Conservation (phyloP, 192 early-diverging fungal species). For the Linderina pennispora region DNA sequence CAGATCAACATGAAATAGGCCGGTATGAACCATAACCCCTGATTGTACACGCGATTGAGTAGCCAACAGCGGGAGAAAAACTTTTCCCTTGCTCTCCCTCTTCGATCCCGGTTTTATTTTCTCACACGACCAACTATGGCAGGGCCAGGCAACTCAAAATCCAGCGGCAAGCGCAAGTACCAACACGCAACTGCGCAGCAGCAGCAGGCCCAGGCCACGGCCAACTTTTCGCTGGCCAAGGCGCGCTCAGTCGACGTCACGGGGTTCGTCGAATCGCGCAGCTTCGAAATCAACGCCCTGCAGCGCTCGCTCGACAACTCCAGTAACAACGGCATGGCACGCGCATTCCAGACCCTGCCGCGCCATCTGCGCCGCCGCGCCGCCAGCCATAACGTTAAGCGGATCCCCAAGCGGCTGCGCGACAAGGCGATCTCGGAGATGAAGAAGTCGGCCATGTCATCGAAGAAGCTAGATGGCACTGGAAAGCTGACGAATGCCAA, state of each 20-base stretch:
- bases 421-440: constrained; percentile 72
- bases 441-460: constrained; percentile 24
- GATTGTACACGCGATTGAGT: no score
- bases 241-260: constrained; percentile 36
- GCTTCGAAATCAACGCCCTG: constrained; percentile 83
- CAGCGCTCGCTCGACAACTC: constrained; percentile 67
- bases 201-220: no score
- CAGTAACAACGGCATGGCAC: constrained; percentile 46
- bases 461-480: constrained; percentile 11
- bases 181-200: no score
- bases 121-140: no score
- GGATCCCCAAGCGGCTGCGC: constrained; percentile 79
- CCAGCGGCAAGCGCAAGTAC: no score
- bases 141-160: no score
- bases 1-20: no score
- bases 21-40: no score
- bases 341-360: constrained; percentile 88
- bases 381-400: constrained; percentile 91
- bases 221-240: constrained; percentile 37
- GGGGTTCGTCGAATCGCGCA: constrained; percentile 57
- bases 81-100: no score
- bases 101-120: no score
- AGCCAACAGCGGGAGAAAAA: no score
- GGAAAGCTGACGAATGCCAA: constrained; percentile 15
- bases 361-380: constrained; percentile 88